Percentiles rank a stretch among this genome's conserved stretches.
Evolutionary conservation across 352 stramenopile species (phyloP).

Genomic region (Phytophthora capsici): DNA sequence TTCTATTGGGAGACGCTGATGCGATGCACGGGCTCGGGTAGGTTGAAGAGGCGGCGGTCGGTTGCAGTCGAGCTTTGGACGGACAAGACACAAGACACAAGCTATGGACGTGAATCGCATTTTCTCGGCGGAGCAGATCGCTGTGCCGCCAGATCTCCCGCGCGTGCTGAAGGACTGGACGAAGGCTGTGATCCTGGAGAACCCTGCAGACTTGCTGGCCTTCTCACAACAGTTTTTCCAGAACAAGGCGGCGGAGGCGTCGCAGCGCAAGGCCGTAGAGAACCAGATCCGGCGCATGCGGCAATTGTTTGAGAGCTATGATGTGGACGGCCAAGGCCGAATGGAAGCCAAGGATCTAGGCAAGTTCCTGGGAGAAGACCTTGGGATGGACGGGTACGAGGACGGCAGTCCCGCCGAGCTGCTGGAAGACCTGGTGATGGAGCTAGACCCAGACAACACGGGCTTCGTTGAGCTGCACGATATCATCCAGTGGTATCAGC

Average conservation of each 20-base stretch:
- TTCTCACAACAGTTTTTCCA: slow-evolving; percentile 91
- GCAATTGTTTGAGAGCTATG: slow-evolving; percentile 81
- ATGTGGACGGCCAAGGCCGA: slow-evolving; percentile 79
- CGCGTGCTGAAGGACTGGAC: slow-evolving; percentile 91
- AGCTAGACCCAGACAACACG: slow-evolving; percentile 75
- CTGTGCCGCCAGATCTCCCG: slow-evolving; percentile 86
- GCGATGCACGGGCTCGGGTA: slow-evolving; percentile 37
- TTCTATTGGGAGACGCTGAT: slow-evolving; percentile 59
- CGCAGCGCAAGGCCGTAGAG: slow-evolving; percentile 69
- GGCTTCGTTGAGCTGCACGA: slow-evolving; percentile 86
- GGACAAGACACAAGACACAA: neutral
- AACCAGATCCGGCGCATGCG: slow-evolving; percentile 69
- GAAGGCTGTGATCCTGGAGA: slow-evolving; percentile 87
- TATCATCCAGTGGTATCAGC: slow-evolving; percentile 85
- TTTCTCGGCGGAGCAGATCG: slow-evolving; percentile 93
- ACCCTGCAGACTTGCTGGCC: slow-evolving; percentile 74
- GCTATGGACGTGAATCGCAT: slow-evolving; percentile 93
- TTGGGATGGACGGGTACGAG: slow-evolving; percentile 61
- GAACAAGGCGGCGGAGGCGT: slow-evolving; percentile 69
- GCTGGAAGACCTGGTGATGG: slow-evolving; percentile 70
- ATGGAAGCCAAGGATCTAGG: slow-evolving; percentile 81
- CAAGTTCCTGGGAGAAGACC: slow-evolving; percentile 70
- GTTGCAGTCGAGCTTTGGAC: slow-evolving; percentile 16
- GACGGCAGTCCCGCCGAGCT: slow-evolving; percentile 50
- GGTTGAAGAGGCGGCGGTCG: slow-evolving; percentile 29